A percentile compares a stretch with the other conserved stretches of the same genome.
phyloP scores from a whole-genome alignment of 768 basidiomycete genomes.

The Naganishia vaughanmartiniae region DNA sequence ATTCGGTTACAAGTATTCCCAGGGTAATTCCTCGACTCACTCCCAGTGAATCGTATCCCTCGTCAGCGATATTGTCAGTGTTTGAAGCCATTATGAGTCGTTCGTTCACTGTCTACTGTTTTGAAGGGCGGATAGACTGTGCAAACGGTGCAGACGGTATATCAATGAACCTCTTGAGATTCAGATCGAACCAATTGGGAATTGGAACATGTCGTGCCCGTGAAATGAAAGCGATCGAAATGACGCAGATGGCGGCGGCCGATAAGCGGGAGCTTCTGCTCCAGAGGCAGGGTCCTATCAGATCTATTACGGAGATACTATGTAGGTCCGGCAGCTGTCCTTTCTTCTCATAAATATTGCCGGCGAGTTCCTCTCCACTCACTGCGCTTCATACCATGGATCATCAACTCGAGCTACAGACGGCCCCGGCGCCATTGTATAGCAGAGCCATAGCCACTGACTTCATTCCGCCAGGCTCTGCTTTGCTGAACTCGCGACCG shows the following conservation, averaged over 20 bases:
- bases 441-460: background rate
- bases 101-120: background rate
- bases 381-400: background rate
- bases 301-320: too few relatives aligned
- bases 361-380: too few relatives aligned
- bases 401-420: constrained; percentile 11
- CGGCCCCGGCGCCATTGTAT: constrained; percentile 12
- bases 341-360: too few relatives aligned
- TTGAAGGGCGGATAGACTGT: background rate
- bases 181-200: background rate
- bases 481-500: constrained; percentile 8
- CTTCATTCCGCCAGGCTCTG: background rate
- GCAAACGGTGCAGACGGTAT: too few relatives aligned
- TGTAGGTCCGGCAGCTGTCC: background rate
- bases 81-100: background rate
- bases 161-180: background rate
- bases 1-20: background rate
- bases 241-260: background rate
- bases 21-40: background rate
- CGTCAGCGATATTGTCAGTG: background rate
- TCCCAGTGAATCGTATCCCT: constrained; percentile 23
- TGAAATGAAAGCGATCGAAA: background rate
- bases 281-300: too few relatives aligned
- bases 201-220: constrained; percentile 12
- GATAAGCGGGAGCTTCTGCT: background rate